Percentiles rank a stretch among this genome's conserved stretches.
Conservation (phyloP, 805 yeast species). For the Cephaloascus albidus region DNA sequence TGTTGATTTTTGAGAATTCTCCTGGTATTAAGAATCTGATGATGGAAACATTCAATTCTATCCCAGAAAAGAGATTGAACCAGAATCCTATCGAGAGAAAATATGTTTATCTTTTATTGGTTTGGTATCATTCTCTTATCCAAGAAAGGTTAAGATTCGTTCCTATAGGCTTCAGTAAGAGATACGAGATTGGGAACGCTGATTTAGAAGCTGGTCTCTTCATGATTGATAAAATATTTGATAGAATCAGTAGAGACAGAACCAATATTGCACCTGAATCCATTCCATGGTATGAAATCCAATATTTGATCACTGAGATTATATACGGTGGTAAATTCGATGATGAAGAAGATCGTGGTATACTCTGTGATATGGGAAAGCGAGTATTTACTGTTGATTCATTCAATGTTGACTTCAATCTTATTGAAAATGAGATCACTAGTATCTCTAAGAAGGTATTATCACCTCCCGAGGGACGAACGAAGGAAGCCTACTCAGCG, state of each 20-base stretch:
- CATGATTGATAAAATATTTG: slow-evolving; percentile 34
- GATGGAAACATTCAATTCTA: slow-evolving; percentile 21
- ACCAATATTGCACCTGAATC: slow-evolving; percentile 32
- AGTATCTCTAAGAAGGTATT: slow-evolving; percentile 9
- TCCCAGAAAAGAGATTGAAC: slow-evolving; percentile 7
- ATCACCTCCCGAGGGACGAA: slow-evolving; percentile 39
- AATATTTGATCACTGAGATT: slow-evolving; percentile 39
- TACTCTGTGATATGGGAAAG: slow-evolving; percentile 22
- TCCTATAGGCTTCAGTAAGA: slow-evolving; percentile 53
- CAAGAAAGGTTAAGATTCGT: slow-evolving; percentile 48
- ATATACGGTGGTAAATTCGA: slow-evolving; percentile 64
- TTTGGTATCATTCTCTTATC: slow-evolving; percentile 66
- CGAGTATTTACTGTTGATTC: slow-evolving; percentile 27
- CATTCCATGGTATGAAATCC: slow-evolving; percentile 48
- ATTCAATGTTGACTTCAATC: slow-evolving; percentile 30
- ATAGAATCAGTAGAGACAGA: slow-evolving; percentile 9
- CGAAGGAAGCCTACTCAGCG: slow-evolving; percentile 16
- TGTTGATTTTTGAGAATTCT: slow-evolving; percentile 52
- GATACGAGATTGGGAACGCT: slow-evolving; percentile 65
- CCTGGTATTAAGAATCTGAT: slow-evolving; percentile 49
- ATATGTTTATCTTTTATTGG: slow-evolving; percentile 41
- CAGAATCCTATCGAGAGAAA: slow-evolving; percentile 30
- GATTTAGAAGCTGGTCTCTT: slow-evolving; percentile 47
- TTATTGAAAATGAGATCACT: slow-evolving; percentile 21
- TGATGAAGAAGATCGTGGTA: slow-evolving; percentile 24